Conservation (phyloP, 1,139 yeast species). For the Saccharomyces hybrid region DNA sequence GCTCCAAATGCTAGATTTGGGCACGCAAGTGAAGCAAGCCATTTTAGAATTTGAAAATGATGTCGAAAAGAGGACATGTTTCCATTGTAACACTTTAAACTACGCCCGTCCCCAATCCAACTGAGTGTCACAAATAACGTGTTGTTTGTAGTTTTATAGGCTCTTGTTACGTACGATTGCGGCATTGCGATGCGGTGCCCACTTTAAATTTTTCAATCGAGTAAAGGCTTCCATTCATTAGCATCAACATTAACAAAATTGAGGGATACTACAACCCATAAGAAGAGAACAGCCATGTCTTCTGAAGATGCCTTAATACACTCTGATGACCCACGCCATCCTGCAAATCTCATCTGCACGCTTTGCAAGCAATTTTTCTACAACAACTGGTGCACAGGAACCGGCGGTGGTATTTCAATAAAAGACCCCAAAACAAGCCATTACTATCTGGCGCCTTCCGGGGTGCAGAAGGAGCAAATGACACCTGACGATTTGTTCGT, state of each 20-base stretch:
- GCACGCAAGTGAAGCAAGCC: conserved; percentile 84
- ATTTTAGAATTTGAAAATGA: conserved; percentile 64
- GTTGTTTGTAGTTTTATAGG: neutral
- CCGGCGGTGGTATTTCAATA: conserved; percentile 92
- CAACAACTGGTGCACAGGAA: conserved; percentile 90
- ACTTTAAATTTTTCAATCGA: neutral
- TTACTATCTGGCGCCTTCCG: conserved; percentile 67
- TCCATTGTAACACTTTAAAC: conserved; percentile 64
- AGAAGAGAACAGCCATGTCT: neutral
- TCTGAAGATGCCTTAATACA: conserved; percentile 32
- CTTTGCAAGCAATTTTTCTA: conserved; percentile 69
- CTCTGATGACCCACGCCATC: conserved; percentile 57
- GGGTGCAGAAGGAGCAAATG: conserved; percentile 89
- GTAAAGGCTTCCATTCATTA: neutral
- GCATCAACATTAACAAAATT: neutral
- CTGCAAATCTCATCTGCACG: conserved; percentile 80
- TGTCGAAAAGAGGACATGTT: conserved; percentile 60
- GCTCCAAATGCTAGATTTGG: conserved; percentile 74
- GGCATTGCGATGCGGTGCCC: neutral
- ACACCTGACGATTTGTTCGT: conserved; percentile 78
- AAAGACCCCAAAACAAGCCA: conserved; percentile 45
- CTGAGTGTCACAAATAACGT: neutral
- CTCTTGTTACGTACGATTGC: neutral
- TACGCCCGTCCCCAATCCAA: conserved; percentile 46
- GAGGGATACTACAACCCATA: no score